phyloP scores from a whole-genome alignment of 1,284 basidiomycete species.

The Moesziomyces sp. region DNA sequence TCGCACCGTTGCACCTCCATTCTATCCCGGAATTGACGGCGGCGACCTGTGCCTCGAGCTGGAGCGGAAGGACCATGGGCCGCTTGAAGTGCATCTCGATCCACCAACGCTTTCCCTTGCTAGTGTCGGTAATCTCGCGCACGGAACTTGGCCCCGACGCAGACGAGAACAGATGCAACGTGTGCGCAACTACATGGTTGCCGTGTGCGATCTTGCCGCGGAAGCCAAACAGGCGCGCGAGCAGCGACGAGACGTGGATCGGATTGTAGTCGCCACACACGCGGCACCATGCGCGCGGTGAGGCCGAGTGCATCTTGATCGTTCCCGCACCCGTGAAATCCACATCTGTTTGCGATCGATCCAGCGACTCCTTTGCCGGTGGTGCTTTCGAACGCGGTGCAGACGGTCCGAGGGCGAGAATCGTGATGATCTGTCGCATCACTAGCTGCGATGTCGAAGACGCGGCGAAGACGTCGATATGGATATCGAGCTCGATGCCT shows the following conservation, averaged over 20 bases:
- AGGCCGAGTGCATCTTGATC: slow-evolving; percentile 2
- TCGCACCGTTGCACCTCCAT: slow-evolving; percentile 5
- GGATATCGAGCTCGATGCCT: slow-evolving; percentile 30
- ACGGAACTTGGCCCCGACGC: no score
- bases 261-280: slow-evolving; percentile 34
- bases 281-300: slow-evolving; percentile 8
- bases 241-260: slow-evolving; percentile 25
- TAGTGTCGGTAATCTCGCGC: no score
- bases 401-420: slow-evolving; percentile 8
- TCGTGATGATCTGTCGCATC: slow-evolving; percentile 27
- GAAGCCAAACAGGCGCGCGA: slow-evolving; percentile 26
- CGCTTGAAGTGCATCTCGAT: slow-evolving; percentile 17
- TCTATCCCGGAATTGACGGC: background rate
- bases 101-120: slow-evolving; percentile 8
- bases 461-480: slow-evolving; percentile 16
- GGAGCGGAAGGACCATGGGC: slow-evolving; percentile 21
- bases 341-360: no score
- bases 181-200: slow-evolving; percentile 20
- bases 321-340: no score
- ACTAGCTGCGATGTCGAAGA: background rate
- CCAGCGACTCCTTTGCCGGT: no score
- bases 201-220: slow-evolving; percentile 27
- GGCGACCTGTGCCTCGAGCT: slow-evolving; percentile 1
- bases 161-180: slow-evolving; percentile 2
- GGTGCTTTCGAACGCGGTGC: background rate